Percentiles rank a stretch among this genome's conserved stretches.
Conservation (phyloP, 345 rosid species). For the Pistacia vera region DNA sequence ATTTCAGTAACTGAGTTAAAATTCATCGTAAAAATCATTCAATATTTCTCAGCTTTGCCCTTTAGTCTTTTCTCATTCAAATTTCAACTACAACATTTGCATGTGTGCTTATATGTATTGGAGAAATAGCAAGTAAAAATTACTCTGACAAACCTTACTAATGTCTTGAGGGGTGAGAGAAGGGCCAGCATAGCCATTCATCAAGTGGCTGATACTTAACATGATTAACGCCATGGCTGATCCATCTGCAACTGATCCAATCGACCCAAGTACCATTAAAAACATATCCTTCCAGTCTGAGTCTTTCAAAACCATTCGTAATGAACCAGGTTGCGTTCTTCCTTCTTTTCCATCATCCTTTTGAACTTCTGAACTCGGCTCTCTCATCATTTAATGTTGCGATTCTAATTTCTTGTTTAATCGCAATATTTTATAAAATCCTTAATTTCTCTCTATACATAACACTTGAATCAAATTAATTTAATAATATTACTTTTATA, state of each 20-base stretch:
- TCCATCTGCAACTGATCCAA: slow-evolving; percentile 36
- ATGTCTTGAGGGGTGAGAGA: slow-evolving; percentile 14
- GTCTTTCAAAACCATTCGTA: slow-evolving; percentile 20
- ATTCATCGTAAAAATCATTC: too few relatives aligned
- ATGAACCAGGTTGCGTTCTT: slow-evolving; percentile 6
- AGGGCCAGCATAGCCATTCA: slow-evolving; percentile 23
- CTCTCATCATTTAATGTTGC: neutral
- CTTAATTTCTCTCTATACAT: too few relatives aligned
- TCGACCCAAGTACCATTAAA: slow-evolving; percentile 29
- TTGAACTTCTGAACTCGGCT: neutral
- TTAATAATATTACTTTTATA: too few relatives aligned
- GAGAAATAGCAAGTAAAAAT: too few relatives aligned
- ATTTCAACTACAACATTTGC: too few relatives aligned
- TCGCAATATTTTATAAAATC: too few relatives aligned
- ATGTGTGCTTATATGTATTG: too few relatives aligned
- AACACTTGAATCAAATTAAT: too few relatives aligned
- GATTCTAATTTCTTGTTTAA: too few relatives aligned
- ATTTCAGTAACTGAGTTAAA: too few relatives aligned
- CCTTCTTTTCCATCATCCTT: neutral
- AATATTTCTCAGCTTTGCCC: too few relatives aligned
- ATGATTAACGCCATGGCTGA: slow-evolving; percentile 22
- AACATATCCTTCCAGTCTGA: slow-evolving; percentile 31
- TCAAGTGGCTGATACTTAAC: slow-evolving; percentile 29
- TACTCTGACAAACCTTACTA: slow-evolving; percentile 20
- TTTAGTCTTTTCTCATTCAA: too few relatives aligned